Evolutionary conservation across 2,329 filamentous ascomycete species (phyloP).

Genomic region (Penicillium sp.): DNA sequence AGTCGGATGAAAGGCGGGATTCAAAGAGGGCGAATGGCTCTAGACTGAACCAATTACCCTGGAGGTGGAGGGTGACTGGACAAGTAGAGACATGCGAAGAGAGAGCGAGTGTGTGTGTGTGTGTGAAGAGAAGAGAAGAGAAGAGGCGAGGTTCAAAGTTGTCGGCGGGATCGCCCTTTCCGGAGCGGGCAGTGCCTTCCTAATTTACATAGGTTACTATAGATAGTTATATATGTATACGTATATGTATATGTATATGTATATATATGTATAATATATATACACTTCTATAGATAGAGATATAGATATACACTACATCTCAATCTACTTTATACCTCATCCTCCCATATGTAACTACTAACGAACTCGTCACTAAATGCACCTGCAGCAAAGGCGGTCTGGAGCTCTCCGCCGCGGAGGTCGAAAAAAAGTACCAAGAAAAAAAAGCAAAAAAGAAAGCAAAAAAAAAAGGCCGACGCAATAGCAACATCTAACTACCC

Average conservation of each 20-base stretch:
- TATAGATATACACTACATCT: too few species aligned
- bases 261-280: neutral
- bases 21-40: neutral
- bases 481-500: too few species aligned
- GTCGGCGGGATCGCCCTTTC: neutral
- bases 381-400: neutral
- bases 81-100: neutral
- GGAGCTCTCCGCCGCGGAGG: neutral
- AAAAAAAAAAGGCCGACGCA: too few species aligned
- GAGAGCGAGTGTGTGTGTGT: neutral
- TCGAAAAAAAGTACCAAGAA: neutral
- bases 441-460: neutral
- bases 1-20: neutral
- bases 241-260: neutral
- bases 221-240: neutral
- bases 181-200: neutral
- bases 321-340: too few species aligned
- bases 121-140: neutral
- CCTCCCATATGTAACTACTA: too few species aligned
- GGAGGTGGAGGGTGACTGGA: neutral
- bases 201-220: neutral
- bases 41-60: constrained; percentile 1
- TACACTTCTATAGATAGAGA: neutral
- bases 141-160: neutral
- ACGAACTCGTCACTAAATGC: too few species aligned